Percentiles rank a stretch among this genome's conserved stretches.
These are phyloP conservation scores for Coniochaeta pulveracea DNA, from an alignment of 2,329 filamentous ascomycete genomes.

Conservation along the genomic window DNA sequence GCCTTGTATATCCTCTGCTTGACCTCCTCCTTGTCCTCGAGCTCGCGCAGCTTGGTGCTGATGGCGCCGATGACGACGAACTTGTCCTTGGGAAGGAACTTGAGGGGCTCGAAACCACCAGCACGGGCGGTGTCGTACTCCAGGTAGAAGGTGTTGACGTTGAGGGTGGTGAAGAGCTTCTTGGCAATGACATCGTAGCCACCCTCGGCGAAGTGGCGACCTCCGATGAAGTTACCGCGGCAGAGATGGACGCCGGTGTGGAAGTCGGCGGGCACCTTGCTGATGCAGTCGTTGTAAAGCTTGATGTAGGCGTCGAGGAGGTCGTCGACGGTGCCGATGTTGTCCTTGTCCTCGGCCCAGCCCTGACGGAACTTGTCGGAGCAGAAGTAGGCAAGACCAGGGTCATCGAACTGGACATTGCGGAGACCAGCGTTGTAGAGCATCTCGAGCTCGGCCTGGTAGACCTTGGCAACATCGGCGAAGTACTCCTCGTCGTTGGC, in stretches of 20 bases:
- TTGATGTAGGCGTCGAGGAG: slow-evolving; percentile 66
- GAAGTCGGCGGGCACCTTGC: slow-evolving; percentile 54
- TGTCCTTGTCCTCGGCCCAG: slow-evolving; percentile 56
- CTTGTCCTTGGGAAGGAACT: slow-evolving; percentile 47
- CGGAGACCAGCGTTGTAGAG: slow-evolving; percentile 51
- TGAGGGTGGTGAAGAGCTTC: slow-evolving; percentile 52
- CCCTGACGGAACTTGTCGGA: slow-evolving; percentile 59
- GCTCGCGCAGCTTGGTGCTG: slow-evolving; percentile 48
- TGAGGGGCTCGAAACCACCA: slow-evolving; percentile 55
- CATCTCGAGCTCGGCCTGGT: slow-evolving; percentile 48
- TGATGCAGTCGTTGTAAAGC: slow-evolving; percentile 63
- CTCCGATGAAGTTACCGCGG: slow-evolving; percentile 55
- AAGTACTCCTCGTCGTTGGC: slow-evolving; percentile 50
- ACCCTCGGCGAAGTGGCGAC: slow-evolving; percentile 54
- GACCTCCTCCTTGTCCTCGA: slow-evolving; percentile 54
- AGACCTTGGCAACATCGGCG: slow-evolving; percentile 52
- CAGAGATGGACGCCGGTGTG: slow-evolving; percentile 71
- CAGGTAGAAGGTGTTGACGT: slow-evolving; percentile 57
- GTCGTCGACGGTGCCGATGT: slow-evolving; percentile 56
- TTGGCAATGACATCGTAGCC: slow-evolving; percentile 56
- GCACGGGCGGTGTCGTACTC: slow-evolving; percentile 57
- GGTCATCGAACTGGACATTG: slow-evolving; percentile 59
- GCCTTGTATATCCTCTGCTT: slow-evolving; percentile 47
- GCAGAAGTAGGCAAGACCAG: slow-evolving; percentile 62
- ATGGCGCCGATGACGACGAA: slow-evolving; percentile 54